These are phyloP conservation scores for Polygonum aviculare DNA, from an alignment of 148 eudicot species.

Conservation along the genomic window DNA sequence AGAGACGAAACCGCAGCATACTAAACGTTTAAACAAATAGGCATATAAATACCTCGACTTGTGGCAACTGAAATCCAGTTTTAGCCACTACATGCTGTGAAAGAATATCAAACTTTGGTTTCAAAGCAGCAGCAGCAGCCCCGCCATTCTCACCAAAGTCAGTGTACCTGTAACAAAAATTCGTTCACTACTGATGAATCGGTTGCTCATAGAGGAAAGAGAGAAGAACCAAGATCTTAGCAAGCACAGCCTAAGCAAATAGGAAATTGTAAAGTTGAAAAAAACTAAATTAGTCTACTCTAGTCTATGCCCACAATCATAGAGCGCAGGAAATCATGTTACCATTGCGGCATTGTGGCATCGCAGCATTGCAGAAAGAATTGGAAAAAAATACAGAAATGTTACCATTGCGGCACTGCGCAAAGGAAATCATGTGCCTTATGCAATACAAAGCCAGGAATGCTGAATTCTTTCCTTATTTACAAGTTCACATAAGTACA, in stretches of 20 bases:
- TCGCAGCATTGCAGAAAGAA: not conserved
- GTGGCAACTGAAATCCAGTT: constrained; percentile 32
- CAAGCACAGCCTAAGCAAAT: not conserved
- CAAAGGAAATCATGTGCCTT: not conserved
- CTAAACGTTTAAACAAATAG: not conserved
- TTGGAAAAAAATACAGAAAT: not conserved
- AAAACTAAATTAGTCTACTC: not conserved
- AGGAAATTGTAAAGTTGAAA: not conserved
- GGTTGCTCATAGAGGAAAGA: not conserved
- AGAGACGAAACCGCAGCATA: not conserved
- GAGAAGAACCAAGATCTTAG: not conserved
- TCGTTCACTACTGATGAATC: not conserved
- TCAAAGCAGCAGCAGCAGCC: constrained; percentile 52
- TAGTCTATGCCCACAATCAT: not conserved
- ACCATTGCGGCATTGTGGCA: too few species aligned
- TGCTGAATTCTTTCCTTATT: not conserved
- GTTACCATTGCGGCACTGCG: not conserved
- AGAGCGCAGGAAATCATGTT: too few species aligned
- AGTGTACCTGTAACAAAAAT: constrained; percentile 41
- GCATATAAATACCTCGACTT: constrained; percentile 37
- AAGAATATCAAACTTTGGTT: constrained; percentile 38
- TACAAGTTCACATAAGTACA: not conserved
- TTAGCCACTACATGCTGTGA: constrained; percentile 30
- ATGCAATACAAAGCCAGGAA: not conserved
- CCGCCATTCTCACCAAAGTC: constrained; percentile 82